Base-by-base conservation (phyloP, 139 green algal genomes). In the Chlorella sorokiniana region DNA sequence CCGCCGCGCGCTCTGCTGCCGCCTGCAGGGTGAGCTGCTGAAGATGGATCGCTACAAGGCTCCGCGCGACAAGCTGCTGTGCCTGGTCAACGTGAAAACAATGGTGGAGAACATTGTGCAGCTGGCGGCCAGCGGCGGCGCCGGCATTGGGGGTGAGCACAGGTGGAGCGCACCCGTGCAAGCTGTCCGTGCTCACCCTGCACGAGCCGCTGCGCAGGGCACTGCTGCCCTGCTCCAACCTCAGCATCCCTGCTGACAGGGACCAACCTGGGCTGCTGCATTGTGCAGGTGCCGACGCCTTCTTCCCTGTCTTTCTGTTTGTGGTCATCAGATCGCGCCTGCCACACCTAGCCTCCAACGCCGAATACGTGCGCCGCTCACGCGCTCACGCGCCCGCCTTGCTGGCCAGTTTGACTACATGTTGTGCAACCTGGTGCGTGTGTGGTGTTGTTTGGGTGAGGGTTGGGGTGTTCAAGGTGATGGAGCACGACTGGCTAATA, bases 41-140 rank as follows among this genome's bases (percentile, higher is more conserved):
- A 94, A 93, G 56, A 96, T 99, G 71, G 94, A 96, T 76, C 81
- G 86, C 40, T 97, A 92, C 87, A 96, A 99, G 92, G 95, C 93
- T 29, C 96, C 96, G 0, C 86, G 96, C 22, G 96, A 99, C 89
- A 99, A 99, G 94, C 89, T 99, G 52, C 87, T 97, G 33, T 98
- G 95, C 86, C 89, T 99, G 29, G 89, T 99, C 4, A 98, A 98
- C 88, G 92, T 90, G 77, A 79, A 83, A 40, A 86, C 76, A 31
- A 62, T 86, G 62, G 69, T 86, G 75, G 78, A 86, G 59, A 76
- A 79, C 54, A 72, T 81, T 29, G 72, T 89, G 62, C 38, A n/a
- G 35, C 56, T 42, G 62, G 81, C 81, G 37, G 76, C 69, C 37
- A 41, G 37, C n/a, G n/a, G 8, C 35, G 85, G 80, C 31, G 84